A percentile compares a stretch with the other conserved stretches of the same genome.
These are phyloP conservation scores for Exophiala viscosa DNA, from an alignment of 2,329 filamentous ascomycete genomes.

Conservation along the genomic window DNA sequence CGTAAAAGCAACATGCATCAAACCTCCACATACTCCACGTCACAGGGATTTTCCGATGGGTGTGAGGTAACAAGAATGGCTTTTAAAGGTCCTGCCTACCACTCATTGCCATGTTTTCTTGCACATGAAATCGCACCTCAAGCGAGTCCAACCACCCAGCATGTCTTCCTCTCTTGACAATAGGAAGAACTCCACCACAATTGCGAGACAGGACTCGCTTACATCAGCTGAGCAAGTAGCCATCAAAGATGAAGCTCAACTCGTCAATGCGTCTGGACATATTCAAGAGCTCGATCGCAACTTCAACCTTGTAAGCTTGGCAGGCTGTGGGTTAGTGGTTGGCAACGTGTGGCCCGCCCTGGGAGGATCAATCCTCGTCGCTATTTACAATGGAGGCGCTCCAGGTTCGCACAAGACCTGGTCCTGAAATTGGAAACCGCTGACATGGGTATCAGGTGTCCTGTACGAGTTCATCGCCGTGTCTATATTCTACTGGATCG, in stretches of 20 bases:
- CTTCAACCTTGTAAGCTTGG: constrained; percentile 58
- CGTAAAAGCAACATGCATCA: too few species aligned
- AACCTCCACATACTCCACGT: too few species aligned
- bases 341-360: constrained; percentile 55
- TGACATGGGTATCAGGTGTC: constrained; percentile 49
- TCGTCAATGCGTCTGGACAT: constrained; percentile 62
- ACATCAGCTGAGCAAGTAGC: background rate
- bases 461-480: constrained; percentile 58
- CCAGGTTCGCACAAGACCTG: constrained; percentile 9
- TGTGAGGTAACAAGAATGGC: too few species aligned
- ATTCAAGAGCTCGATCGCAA: constrained; percentile 61
- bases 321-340: constrained; percentile 58
- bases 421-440: background rate
- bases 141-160: too few species aligned
- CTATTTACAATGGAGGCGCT: constrained; percentile 26
- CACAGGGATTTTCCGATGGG: too few species aligned
- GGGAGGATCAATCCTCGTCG: constrained; percentile 23
- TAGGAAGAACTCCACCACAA: background rate
- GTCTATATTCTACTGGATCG: constrained; percentile 55
- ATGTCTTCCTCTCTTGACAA: background rate
- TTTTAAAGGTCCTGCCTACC: too few species aligned
- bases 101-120: too few species aligned
- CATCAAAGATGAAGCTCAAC: background rate
- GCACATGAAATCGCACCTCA: too few species aligned
- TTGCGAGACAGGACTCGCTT: background rate